These are phyloP conservation scores for Neofusicoccum sp. DNA, from an alignment of 2,329 filamentous ascomycete species.

Conservation along the genomic window DNA sequence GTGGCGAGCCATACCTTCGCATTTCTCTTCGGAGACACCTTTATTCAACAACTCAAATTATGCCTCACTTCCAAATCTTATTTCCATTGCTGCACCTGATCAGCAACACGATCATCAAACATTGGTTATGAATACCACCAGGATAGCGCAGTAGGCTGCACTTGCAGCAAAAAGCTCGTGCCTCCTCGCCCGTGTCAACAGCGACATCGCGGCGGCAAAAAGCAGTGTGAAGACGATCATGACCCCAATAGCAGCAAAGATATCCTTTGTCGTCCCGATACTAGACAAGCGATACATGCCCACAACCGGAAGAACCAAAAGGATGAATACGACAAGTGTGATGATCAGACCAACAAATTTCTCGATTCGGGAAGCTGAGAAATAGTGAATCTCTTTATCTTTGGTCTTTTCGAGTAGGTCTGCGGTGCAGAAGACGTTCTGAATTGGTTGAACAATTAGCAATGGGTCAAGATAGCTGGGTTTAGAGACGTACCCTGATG, in stretches of 20 bases:
- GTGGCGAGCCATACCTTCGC: too few species aligned
- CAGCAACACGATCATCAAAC: conserved; percentile 23
- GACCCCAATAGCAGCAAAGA: conserved; percentile 30
- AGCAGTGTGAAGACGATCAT: conserved; percentile 33
- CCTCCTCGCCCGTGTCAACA: conserved; percentile 36
- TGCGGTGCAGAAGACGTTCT: conserved; percentile 28
- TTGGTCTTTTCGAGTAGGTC: conserved; percentile 27
- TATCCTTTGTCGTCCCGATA: conserved; percentile 19
- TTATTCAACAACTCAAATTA: too few species aligned
- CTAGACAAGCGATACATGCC: conserved; percentile 27
- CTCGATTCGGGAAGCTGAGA: conserved; percentile 27
- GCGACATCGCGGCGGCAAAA: conserved; percentile 37
- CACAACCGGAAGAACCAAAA: conserved; percentile 32
- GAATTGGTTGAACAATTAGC: not conserved
- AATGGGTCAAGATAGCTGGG: not conserved
- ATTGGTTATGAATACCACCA: conserved; percentile 42
- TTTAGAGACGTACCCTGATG: conserved; percentile 9
- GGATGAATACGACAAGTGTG: conserved; percentile 30
- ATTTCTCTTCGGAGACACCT: too few species aligned
- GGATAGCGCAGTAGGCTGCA: conserved; percentile 40
- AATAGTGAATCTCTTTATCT: conserved; percentile 24
- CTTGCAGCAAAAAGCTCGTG: conserved; percentile 40
- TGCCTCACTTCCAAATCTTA: too few species aligned
- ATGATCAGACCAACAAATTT: conserved; percentile 31
- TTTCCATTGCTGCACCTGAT: too few species aligned